Evolutionary conservation across 192 early-diverging fungal genomes (phyloP).

Genomic region (Entophlyctis luteolus): DNA sequence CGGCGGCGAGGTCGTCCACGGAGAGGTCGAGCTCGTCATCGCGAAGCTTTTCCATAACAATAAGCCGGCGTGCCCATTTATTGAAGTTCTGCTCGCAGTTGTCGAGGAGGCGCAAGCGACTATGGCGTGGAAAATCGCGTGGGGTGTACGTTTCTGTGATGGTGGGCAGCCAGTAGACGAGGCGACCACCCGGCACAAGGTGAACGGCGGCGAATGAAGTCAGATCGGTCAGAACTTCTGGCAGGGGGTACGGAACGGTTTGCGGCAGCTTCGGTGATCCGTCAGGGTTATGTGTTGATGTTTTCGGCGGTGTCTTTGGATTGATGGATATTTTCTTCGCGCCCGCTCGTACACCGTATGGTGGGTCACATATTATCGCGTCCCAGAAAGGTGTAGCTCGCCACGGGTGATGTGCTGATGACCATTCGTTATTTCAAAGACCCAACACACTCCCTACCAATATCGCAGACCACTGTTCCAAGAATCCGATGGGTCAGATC

Average conservation of each 20-base stretch:
- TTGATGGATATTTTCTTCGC: constrained; percentile 84
- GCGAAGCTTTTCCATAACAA: constrained; percentile 88
- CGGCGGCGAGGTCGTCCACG: constrained; percentile 2
- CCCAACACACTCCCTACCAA: constrained; percentile 39
- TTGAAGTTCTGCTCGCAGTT: constrained; percentile 96
- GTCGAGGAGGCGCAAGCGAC: constrained; percentile 71
- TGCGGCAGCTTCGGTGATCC: constrained; percentile 70
- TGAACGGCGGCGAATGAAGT: constrained; percentile 75
- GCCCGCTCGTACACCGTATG: constrained; percentile 95
- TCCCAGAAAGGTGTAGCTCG: constrained; percentile 59
- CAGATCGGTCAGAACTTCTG: constrained; percentile 79
- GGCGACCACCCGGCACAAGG: constrained; percentile 71
- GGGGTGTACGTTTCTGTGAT: constrained; percentile 68
- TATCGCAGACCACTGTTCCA: constrained; percentile 80
- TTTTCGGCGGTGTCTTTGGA: constrained; percentile 23
- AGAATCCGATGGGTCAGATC: constrained; percentile 65
- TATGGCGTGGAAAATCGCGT: constrained; percentile 78
- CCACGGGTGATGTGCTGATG: constrained; percentile 71
- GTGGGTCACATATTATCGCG: constrained; percentile 91
- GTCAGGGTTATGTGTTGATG: constrained; percentile 37
- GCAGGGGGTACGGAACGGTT: constrained; percentile 94
- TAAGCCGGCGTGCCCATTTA: constrained; percentile 83
- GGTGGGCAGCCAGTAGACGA: constrained; percentile 96
- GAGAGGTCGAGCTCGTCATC: constrained; percentile 26
- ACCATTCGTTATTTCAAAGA: neutral